Percentiles rank a stretch among this genome's conserved stretches.
These are phyloP conservation scores for Erigeron philadelphicus DNA, from an alignment of 140 eudicot genomes.

Conservation along the genomic window DNA sequence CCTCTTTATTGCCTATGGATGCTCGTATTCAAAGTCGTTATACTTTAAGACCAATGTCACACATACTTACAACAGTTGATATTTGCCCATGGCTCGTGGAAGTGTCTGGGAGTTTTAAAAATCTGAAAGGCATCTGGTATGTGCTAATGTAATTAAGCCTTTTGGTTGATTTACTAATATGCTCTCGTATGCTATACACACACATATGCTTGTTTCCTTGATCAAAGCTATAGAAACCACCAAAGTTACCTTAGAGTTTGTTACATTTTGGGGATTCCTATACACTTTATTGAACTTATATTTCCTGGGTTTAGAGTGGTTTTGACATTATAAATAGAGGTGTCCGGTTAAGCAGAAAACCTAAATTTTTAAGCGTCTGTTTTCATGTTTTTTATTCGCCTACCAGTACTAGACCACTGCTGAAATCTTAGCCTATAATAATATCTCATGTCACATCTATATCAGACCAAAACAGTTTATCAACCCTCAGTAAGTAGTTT, in stretches of 20 bases:
- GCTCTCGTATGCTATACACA: no score
- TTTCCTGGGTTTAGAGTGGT: neutral
- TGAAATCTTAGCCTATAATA: neutral
- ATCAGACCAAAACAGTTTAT: constrained; percentile 1
- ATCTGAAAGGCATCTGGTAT: neutral
- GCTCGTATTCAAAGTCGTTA: constrained; percentile 27
- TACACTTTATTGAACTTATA: neutral
- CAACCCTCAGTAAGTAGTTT: neutral
- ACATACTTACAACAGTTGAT: constrained; percentile 37
- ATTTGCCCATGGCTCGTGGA: constrained; percentile 21
- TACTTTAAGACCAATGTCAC: constrained; percentile 45
- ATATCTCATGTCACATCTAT: neutral
- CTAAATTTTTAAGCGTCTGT: neutral
- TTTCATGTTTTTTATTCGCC: neutral
- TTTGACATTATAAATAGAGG: neutral
- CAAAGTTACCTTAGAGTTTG: neutral
- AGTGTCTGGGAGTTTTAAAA: neutral
- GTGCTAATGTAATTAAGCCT: neutral
- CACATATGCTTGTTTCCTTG: neutral
- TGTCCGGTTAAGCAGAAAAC: neutral
- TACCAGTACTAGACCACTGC: neutral
- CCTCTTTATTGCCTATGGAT: constrained; percentile 1
- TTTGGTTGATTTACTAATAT: neutral
- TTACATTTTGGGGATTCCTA: neutral
- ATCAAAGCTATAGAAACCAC: neutral